These are phyloP conservation scores for Rostrohypoxylon terebratum DNA, from an alignment of 495 filamentous ascomycete species.

Conservation along the genomic window DNA sequence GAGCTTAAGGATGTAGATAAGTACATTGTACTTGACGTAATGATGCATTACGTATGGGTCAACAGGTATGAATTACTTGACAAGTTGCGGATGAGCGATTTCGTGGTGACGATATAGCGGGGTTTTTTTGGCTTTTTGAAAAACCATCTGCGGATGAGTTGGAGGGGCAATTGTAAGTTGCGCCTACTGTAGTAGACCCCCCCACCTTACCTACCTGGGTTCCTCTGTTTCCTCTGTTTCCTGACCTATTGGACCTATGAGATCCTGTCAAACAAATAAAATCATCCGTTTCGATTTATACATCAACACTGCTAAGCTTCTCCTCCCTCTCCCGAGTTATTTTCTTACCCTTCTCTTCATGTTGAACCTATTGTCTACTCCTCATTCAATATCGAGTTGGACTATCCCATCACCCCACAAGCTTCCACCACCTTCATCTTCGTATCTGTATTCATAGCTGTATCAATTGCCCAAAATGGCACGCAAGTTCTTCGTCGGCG, in stretches of 20 bases:
- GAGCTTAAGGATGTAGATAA: not conserved
- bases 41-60: not conserved
- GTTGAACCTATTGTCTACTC: slow-evolving; percentile 9
- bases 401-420: slow-evolving; percentile 9
- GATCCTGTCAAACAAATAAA: slow-evolving; percentile 19
- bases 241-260: slow-evolving; percentile 32
- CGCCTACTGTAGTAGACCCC: slow-evolving; percentile 24
- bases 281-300: slow-evolving; percentile 22
- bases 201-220: slow-evolving; percentile 11
- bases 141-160: slow-evolving; percentile 3
- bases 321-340: slow-evolving; percentile 34
- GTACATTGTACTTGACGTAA: slow-evolving; percentile 15
- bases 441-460: not conserved
- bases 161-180: slow-evolving; percentile 24
- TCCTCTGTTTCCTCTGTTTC: not conserved
- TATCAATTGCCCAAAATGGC: slow-evolving; percentile 70
- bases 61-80: slow-evolving; percentile 12
- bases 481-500: slow-evolving; percentile 99
- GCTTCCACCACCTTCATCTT: not conserved
- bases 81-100: slow-evolving; percentile 31
- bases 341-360: slow-evolving; percentile 29
- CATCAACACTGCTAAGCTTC: slow-evolving; percentile 5
- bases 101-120: slow-evolving; percentile 26
- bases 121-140: slow-evolving; percentile 8
- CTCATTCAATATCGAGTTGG: not conserved